Base-by-base conservation (phyloP, 108 stramenopile species). In the Pinguiococcus pyrenoidosus region DNA sequence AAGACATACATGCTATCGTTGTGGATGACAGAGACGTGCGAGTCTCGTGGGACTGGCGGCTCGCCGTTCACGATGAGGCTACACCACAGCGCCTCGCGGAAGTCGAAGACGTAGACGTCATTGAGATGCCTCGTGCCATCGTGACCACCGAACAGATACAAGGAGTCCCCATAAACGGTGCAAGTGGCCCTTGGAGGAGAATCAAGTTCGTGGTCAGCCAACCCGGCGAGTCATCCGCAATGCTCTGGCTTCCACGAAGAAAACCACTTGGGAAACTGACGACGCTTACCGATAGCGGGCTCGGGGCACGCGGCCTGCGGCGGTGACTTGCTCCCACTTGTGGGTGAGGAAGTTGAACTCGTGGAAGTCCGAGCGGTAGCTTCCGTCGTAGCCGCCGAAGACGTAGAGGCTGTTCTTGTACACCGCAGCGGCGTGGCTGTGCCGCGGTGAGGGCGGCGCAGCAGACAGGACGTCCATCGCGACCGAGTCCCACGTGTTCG, bases 271-370 rank as follows among this genome's bases (percentile, higher is more conserved):
- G n/a, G n/a, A n/a, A n/a, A n/a, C n/a, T n/a, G n/a, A n/a, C n/a
- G n/a, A n/a, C n/a, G n/a, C n/a, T n/a, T n/a, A n/a, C n/a, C 94
- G 76, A 69, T 96, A 96, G 30, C 94, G 80, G 1, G 94, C 85
- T 25, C 87, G 62, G 7, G 89, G 91, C 6, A 83, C 67, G 17
- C 89, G 62, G 5, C 94, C 94, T 16, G 77, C 68, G 10, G 73
- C 67, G 32, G 64, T 58, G 1, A 96, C 82, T 0, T 62, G 70
- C n/a, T 55, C 73, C 93, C 90, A 89, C 4, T 59, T 34, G 4
- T 39, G 48, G 12, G 43, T 62, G 10, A 27, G 38, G 51, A 92
- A 89, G 46, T 88, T 71, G 58, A 82, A 96, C 49, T 50, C 59
- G 51, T 66, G 64, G 44, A 68, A 68, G 49, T 65, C 64, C 32